phyloP scores from a whole-genome alignment of 2,329 filamentous ascomycete genomes.

The Cordyceps cateniannulata region DNA sequence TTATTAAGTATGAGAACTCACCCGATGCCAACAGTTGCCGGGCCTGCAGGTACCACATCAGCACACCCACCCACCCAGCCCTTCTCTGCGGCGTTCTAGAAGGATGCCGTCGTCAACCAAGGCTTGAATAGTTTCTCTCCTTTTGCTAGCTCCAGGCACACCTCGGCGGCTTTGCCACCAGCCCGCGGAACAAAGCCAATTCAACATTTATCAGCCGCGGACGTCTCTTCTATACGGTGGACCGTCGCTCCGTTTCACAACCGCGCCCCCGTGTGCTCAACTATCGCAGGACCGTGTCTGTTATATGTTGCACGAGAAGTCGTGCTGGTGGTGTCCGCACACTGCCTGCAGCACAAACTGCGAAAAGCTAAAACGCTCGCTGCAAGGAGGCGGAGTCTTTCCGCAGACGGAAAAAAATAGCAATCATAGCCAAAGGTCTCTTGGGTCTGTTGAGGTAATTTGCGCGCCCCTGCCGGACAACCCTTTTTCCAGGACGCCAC shows the following conservation, averaged over 20 bases:
- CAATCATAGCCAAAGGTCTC: background rate
- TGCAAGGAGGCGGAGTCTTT: background rate
- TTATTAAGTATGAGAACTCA: background rate
- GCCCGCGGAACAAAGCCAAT: background rate
- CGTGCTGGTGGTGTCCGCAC: background rate
- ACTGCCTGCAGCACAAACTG: background rate
- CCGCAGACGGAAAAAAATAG: background rate
- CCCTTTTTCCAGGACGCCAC: background rate
- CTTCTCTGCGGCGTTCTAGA: constrained; percentile 8
- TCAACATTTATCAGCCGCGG: background rate
- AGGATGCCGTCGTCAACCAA: background rate
- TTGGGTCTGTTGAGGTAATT: background rate
- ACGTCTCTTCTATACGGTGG: background rate
- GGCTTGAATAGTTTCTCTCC: background rate
- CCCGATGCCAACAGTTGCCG: background rate
- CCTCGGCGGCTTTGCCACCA: background rate
- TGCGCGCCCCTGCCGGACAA: background rate
- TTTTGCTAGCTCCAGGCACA: background rate
- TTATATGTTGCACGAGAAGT: background rate
- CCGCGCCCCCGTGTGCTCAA: background rate
- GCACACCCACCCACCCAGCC: background rate
- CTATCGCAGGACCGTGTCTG: background rate
- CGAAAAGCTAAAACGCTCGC: background rate
- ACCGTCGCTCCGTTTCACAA: background rate
- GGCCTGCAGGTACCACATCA: constrained; percentile 10